phyloP scores from a whole-genome alignment of 2,329 filamentous ascomycete genomes.

The Seiridium cupressi region DNA sequence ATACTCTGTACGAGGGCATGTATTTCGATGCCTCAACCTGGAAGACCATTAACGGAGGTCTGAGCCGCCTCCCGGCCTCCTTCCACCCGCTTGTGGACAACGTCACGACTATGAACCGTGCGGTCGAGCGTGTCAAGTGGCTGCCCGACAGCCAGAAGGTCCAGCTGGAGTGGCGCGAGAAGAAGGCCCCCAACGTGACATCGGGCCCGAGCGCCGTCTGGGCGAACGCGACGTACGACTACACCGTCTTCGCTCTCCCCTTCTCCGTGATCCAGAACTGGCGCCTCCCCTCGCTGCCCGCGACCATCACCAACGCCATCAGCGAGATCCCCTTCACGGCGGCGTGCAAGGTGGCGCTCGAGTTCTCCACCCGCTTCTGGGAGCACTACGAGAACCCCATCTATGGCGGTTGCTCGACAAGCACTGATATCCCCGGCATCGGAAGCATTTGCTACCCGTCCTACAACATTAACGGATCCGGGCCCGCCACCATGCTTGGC shows the following conservation, averaged over 20 bases:
- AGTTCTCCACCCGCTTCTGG: conserved; percentile 66
- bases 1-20: conserved; percentile 50
- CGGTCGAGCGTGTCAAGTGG: conserved; percentile 56
- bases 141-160: conserved; percentile 50
- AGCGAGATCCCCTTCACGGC: conserved; percentile 40
- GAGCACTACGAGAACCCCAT: conserved; percentile 53
- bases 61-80: conserved; percentile 56
- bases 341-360: conserved; percentile 61
- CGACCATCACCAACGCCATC: conserved; percentile 46
- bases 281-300: conserved; percentile 45
- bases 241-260: conserved; percentile 63
- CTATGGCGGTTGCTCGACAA: conserved; percentile 59
- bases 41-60: conserved; percentile 60
- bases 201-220: conserved; percentile 20
- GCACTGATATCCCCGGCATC: conserved; percentile 58
- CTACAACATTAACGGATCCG: conserved; percentile 63
- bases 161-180: conserved; percentile 54
- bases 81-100: conserved; percentile 62
- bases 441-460: conserved; percentile 65
- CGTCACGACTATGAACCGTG: conserved; percentile 53
- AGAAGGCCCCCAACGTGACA: conserved; percentile 29
- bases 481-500: conserved; percentile 60
- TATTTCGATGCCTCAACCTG: conserved; percentile 61
- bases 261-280: conserved; percentile 64
- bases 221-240: conserved; percentile 58